These are phyloP conservation scores for Cercospora janseana DNA, from an alignment of 2,329 filamentous ascomycete species.

Conservation along the genomic window DNA sequence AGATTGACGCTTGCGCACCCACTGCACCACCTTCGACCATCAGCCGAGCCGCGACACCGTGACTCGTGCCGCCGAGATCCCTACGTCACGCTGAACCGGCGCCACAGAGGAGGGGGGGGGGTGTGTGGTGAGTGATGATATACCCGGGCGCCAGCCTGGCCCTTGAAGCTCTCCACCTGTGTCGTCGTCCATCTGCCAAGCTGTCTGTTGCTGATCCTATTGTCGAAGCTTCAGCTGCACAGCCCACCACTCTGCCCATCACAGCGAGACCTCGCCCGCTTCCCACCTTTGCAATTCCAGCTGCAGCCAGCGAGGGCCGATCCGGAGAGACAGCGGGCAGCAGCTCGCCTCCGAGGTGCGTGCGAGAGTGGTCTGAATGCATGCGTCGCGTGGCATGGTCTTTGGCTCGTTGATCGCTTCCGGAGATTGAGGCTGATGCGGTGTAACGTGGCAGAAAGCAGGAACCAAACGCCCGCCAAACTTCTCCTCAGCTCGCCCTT, in stretches of 20 bases:
- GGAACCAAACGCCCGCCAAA: conserved; percentile 18
- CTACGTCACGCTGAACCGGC: conserved; percentile 15
- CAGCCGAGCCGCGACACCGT: too few species aligned
- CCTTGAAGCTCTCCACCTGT: too few species aligned
- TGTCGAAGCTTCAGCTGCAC: too few species aligned
- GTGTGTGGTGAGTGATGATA: conserved; percentile 8
- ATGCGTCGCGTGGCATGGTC: conserved; percentile 14
- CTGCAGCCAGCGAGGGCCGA: too few species aligned
- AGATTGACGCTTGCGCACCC: too few species aligned
- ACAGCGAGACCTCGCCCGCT: not conserved
- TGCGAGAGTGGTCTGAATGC: conserved; percentile 21
- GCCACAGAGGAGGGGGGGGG: conserved; percentile 3
- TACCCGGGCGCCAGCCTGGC: not conserved
- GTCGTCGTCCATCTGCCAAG: too few species aligned
- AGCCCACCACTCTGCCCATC: too few species aligned
- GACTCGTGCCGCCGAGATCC: conserved; percentile 6
- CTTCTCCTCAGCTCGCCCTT: too few species aligned
- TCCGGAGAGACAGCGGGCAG: too few species aligned
- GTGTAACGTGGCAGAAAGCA: conserved; percentile 23
- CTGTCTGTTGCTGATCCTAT: too few species aligned
- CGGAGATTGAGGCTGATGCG: conserved; percentile 20
- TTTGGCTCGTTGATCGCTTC: conserved; percentile 19
- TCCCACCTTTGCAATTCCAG: not conserved
- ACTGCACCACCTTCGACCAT: too few species aligned
- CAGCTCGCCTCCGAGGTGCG: conserved; percentile 18